Base-by-base conservation (phyloP, 345 rosid species). In the Rhizophora mangle region DNA sequence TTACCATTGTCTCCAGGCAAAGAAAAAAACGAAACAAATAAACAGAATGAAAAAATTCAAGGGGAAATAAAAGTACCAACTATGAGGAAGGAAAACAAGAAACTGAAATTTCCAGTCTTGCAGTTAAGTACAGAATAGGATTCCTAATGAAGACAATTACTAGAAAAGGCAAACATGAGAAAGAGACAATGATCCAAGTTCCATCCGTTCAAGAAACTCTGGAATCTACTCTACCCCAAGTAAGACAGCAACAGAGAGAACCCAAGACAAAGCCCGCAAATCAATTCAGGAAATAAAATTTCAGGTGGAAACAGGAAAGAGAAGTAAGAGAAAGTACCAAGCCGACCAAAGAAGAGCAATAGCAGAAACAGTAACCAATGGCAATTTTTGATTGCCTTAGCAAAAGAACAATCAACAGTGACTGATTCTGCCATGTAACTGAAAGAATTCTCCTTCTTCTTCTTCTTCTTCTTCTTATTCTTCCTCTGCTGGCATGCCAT, bases 301-400 rank as follows among this genome's bases (percentile, higher is more conserved):
- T 21, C 21, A 32, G 34, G 52, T 21, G 2, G 0, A 36, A 56
- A 72, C 8, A 49, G 55, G 20, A 26, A 37, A n/a, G 7, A 71
- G n/a, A 54, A 59, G 20, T 62, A 66, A 49, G 26, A 76, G 65
- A 69, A 83, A 81, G 72, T 86, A 93, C 96, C 96, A 57, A 76
- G 71, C 39, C 74, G 75, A 81, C 39, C 69, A 76, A 74, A 80
- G 76, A 79, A 78, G 76, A 84, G 27, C 74, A 80, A 78, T 63
- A 79, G 67, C 63, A 78, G 64, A 67, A 76, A 64, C 68, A 82
- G 77, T 63, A 74, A 39, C 36, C 7, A 65, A 46, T 67, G 70
- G 63, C 39, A 34, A 72, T 79, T 80, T 76, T 72, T 79, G 93
- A 86, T 87, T 72, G 77, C 63, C 27, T 70, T 46, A 37, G 54